Evolutionary conservation across 2,329 filamentous ascomycete species (phyloP).

Genomic region (Colletotrichum karsti): DNA sequence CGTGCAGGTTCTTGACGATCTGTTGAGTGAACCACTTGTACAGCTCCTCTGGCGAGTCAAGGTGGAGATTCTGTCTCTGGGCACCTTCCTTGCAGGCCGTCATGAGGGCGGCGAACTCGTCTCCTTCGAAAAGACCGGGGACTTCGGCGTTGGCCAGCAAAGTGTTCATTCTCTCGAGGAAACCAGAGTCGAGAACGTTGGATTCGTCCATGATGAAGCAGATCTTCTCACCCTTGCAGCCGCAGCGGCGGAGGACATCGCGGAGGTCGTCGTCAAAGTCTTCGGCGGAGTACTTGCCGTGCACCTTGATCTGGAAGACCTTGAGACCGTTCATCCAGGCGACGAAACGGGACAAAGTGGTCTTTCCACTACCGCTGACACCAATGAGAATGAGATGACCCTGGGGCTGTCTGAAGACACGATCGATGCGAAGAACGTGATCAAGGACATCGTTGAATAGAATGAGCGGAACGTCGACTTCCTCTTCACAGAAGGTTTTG

Average conservation of each 20-base stretch:
- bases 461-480: slow-evolving; percentile 97
- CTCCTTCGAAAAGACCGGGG: slow-evolving; percentile 97
- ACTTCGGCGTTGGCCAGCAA: slow-evolving; percentile 99
- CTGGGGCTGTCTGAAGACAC: slow-evolving; percentile 97
- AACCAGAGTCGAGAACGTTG: slow-evolving; percentile 97
- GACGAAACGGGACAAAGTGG: slow-evolving; percentile 95
- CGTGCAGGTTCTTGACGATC: slow-evolving; percentile 98
- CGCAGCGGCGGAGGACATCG: slow-evolving; percentile 90
- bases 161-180: slow-evolving; percentile 99
- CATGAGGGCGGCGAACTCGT: slow-evolving; percentile 98
- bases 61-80: slow-evolving; percentile 90
- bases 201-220: slow-evolving; percentile 99
- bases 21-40: slow-evolving; percentile 99
- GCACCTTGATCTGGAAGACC: slow-evolving; percentile 99
- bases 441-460: slow-evolving; percentile 99
- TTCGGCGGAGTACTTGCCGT: slow-evolving; percentile 96
- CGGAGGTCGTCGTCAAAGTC: slow-evolving; percentile 98
- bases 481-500: slow-evolving; percentile 98
- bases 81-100: slow-evolving; percentile 98
- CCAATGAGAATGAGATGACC: slow-evolving; percentile 98
- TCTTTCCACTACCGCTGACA: slow-evolving; percentile 98
- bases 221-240: slow-evolving; percentile 98
- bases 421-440: slow-evolving; percentile 96
- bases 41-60: slow-evolving; percentile 98
- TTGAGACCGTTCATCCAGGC: slow-evolving; percentile 99